phyloP scores from a whole-genome alignment of 176 grass and related monocot genomes.

The Carex kokanica region DNA sequence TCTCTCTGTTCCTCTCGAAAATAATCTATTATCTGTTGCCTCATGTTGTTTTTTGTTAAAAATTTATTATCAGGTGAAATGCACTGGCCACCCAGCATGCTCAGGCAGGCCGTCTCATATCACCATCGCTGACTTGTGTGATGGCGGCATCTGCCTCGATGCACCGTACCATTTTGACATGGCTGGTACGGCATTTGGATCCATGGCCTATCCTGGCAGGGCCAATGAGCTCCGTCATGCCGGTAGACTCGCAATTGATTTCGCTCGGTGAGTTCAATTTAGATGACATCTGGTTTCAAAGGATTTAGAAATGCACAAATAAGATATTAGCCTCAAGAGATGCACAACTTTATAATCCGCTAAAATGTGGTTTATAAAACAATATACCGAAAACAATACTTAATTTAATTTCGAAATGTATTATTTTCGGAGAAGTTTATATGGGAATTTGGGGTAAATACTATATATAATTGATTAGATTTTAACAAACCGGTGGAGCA shows the following conservation, averaged over 20 bases:
- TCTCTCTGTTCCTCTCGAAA: not conserved
- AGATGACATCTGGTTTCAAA: not conserved
- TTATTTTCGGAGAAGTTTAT: not conserved
- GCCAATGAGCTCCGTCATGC: conserved; percentile 73
- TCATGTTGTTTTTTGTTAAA: conserved; percentile 3
- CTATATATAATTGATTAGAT: not conserved
- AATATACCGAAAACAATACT: not conserved
- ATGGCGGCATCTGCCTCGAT: conserved; percentile 47
- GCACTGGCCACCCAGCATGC: conserved; percentile 40
- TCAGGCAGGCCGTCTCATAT: conserved; percentile 54
- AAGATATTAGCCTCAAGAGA: not conserved
- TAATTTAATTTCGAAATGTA: not conserved
- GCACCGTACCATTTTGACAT: conserved; percentile 74
- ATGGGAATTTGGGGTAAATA: not conserved
- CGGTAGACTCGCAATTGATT: conserved; percentile 79
- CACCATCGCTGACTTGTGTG: conserved; percentile 77
- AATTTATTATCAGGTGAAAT: conserved; percentile 47
- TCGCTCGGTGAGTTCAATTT: conserved; percentile 39
- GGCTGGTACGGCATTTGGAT: conserved; percentile 72
- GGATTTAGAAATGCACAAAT: not conserved
- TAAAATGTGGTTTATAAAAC: not conserved
- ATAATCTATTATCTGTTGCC: not conserved
- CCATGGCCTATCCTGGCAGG: conserved; percentile 56
- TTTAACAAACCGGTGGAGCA: not conserved
- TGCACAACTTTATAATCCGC: not conserved